A percentile compares a stretch with the other conserved stretches of the same genome.
phyloP scores from a whole-genome alignment of 2,329 filamentous ascomycete genomes.

The Sclerotinia glacialis region DNA sequence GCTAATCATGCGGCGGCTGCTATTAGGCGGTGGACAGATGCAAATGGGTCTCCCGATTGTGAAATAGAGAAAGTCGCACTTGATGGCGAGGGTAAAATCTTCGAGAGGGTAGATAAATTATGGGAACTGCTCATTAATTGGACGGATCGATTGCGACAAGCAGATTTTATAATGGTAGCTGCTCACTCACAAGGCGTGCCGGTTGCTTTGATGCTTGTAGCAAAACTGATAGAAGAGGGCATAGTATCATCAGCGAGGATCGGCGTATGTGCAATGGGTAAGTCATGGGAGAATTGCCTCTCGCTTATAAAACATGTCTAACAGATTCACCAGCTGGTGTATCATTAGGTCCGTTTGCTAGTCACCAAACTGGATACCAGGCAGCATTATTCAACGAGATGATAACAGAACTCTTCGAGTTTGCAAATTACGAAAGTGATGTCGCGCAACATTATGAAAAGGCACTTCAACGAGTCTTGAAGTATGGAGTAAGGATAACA shows the following conservation, averaged over 20 bases:
- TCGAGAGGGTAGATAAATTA: conserved; percentile 82
- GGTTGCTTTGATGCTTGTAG: conserved; percentile 86
- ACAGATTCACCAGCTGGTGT: conserved; percentile 68
- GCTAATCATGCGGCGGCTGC: conserved; percentile 81
- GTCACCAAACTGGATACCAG: conserved; percentile 22
- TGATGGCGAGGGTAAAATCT: conserved; percentile 90
- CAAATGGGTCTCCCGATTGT: conserved; percentile 67
- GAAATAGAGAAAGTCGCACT: conserved; percentile 92
- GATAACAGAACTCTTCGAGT: conserved; percentile 93
- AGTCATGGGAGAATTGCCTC: conserved; percentile 28
- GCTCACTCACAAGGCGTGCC: conserved; percentile 96
- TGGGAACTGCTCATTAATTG: conserved; percentile 95
- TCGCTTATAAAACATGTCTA: background rate
- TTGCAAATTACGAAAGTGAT: conserved; percentile 75
- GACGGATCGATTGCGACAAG: conserved; percentile 83
- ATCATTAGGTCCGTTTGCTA: conserved; percentile 82
- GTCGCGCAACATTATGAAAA: conserved; percentile 80
- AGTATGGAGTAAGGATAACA: conserved; percentile 77
- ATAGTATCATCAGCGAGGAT: conserved; percentile 74
- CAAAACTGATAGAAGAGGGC: conserved; percentile 87
- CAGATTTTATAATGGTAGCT: conserved; percentile 87
- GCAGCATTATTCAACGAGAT: conserved; percentile 73
- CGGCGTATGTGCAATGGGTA: conserved; percentile 76
- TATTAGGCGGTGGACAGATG: conserved; percentile 78
- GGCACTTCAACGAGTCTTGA: conserved; percentile 69